Evolutionary conservation across 352 stramenopile species (phyloP), one percentile per base, ranked within the genome.

Genomic region (Phytophthora multivora): DNA sequence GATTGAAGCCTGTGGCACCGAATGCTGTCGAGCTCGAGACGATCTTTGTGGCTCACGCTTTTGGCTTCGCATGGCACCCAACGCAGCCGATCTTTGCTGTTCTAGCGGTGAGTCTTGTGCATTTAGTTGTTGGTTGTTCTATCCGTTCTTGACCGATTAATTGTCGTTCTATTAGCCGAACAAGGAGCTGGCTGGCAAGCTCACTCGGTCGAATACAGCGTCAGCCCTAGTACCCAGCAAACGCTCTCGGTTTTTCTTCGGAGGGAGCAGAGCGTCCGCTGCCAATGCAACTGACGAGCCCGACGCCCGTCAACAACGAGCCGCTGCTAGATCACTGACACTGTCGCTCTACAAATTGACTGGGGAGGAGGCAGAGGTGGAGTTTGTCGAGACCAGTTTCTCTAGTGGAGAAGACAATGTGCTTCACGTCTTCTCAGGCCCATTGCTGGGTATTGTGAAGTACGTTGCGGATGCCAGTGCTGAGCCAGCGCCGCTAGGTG

Each of bases 211-310:
- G 7, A 67, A 52, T 28, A 66, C 76, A 12, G 83, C 76, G 10
- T 76, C 69, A 10, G 68, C 59, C 0, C 73, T 80, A 16, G 60
- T 70, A 2, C 71, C 69, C 12, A 77, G 66, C 19, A 73, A 77
- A 10, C 79, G 80, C 5, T 77, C 75, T 6, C 65, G 81, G 2
- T 90, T 92, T 64, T 88, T 87, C 73, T 92, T 92, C 52, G 80
- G 80, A 19, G 71, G 74, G 0, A 87, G 65, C 36, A 68, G 60
- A 57, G 45, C 60, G 21, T 74, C 66, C n/a, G 52, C 66, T 47
- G 53, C 66, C 13, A 60, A 19, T 41, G 60, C 66, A 31, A 70
- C 18, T 11, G 66, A 71, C 5, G 66, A 74, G 2, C 41, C 51
- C 0, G 78, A 88, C 28, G 52, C 66, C 2, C 68, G 63, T 30